Evolutionary conservation across 1,284 basidiomycete genomes (phyloP).

Genomic region (Apiotrichum laibachii): DNA sequence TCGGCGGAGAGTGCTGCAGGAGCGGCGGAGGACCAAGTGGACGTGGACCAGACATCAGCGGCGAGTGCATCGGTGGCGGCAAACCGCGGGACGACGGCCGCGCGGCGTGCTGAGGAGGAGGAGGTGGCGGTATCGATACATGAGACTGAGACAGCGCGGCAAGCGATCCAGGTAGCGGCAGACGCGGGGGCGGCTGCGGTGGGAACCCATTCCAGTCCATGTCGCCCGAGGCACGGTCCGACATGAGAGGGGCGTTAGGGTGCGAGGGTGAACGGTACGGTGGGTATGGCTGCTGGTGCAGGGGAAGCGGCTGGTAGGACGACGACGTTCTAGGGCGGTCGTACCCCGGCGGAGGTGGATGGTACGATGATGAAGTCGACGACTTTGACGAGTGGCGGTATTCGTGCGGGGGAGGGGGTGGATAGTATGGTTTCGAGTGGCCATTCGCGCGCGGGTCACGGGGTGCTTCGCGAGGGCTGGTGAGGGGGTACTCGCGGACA

Average conservation of each 20-base stretch:
- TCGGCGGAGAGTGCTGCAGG: background rate
- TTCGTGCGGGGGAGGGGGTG: background rate
- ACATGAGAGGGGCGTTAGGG: background rate
- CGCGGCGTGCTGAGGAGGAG: background rate
- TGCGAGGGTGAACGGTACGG: background rate
- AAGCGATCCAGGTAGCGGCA: background rate
- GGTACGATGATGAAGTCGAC: background rate
- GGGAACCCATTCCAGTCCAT: background rate
- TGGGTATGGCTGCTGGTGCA: background rate
- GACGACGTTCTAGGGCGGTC: background rate
- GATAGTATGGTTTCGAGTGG: constrained; percentile 1
- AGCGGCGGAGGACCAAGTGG: background rate
- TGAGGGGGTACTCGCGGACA: background rate
- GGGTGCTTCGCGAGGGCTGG: background rate
- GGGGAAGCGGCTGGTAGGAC: background rate
- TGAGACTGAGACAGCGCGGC: background rate
- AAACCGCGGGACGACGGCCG: background rate
- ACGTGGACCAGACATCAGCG: constrained; percentile 1
- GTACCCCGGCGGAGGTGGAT: constrained; percentile 1
- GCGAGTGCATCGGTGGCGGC: background rate
- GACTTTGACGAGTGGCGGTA: background rate
- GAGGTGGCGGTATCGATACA: background rate
- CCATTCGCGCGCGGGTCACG: background rate
- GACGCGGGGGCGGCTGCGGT: background rate
- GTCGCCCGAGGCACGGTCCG: background rate